A percentile compares a stretch with the other conserved stretches of the same genome.
phyloP scores from a whole-genome alignment of 495 filamentous ascomycete species.

The Penicillium angulare region DNA sequence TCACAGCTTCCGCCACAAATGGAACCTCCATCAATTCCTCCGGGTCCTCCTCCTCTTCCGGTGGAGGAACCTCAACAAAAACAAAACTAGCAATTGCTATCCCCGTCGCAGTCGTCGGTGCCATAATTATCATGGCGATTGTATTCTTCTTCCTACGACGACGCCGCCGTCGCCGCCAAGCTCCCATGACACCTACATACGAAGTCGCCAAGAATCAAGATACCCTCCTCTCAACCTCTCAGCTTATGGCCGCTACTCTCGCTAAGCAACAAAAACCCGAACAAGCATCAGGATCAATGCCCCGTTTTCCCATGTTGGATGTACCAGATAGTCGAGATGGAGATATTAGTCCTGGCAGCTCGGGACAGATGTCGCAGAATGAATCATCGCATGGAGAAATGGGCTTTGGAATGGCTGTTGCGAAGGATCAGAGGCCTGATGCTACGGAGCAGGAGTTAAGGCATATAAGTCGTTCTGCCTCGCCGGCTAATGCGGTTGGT shows the following conservation, averaged over 20 bases:
- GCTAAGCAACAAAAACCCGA: background rate
- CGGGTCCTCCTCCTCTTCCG: constrained; percentile 5
- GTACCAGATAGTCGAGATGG: constrained; percentile 1
- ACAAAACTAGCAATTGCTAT: constrained; percentile 40
- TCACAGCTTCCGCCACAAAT: too few species aligned
- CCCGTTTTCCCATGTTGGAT: constrained; percentile 8
- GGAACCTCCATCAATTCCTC: too few species aligned
- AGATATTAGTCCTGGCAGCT: constrained; percentile 1
- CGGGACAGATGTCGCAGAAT: background rate
- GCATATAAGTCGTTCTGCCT: constrained; percentile 5
- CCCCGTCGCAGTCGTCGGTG: constrained; percentile 34
- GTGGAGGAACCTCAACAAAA: constrained; percentile 13
- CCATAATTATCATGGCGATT: constrained; percentile 22
- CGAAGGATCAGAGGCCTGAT: constrained; percentile 15
- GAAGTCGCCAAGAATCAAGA: constrained; percentile 11
- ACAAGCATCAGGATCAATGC: background rate
- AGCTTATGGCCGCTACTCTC: constrained; percentile 10
- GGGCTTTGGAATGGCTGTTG: constrained; percentile 15
- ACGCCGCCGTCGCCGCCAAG: constrained; percentile 14
- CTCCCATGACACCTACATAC: constrained; percentile 6
- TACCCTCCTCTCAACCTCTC: constrained; percentile 15
- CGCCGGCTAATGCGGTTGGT: constrained; percentile 2
- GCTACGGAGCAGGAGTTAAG: constrained; percentile 10
- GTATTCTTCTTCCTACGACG: constrained; percentile 28
- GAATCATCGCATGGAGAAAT: constrained; percentile 5